phyloP scores from a whole-genome alignment of 2,329 filamentous ascomycete species.

The Aspergillus uvarum region DNA sequence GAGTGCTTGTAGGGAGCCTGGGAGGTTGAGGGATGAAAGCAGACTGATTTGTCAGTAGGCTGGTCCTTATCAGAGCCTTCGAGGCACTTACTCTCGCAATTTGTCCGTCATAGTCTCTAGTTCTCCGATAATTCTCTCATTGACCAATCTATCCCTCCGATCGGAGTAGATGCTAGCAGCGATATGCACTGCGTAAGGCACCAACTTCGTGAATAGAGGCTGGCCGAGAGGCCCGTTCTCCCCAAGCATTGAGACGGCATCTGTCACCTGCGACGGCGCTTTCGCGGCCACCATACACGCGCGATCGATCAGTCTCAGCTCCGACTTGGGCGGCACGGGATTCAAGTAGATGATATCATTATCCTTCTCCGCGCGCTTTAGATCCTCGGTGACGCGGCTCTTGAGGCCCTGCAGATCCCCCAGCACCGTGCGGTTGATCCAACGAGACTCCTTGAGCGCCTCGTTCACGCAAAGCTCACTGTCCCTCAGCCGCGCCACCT shows the following conservation, averaged over 20 bases:
- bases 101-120: slow-evolving; percentile 77
- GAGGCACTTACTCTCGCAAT: slow-evolving; percentile 62
- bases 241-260: slow-evolving; percentile 76
- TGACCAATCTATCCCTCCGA: slow-evolving; percentile 83
- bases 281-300: slow-evolving; percentile 83
- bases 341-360: slow-evolving; percentile 93
- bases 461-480: slow-evolving; percentile 80
- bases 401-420: slow-evolving; percentile 83
- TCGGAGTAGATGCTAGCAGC: slow-evolving; percentile 95
- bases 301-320: slow-evolving; percentile 79
- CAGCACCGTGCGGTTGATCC: slow-evolving; percentile 77
- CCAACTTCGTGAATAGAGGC: slow-evolving; percentile 83
- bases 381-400: slow-evolving; percentile 75
- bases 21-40: slow-evolving; percentile 78
- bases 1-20: slow-evolving; percentile 87
- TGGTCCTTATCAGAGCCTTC: not conserved
- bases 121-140: slow-evolving; percentile 80
- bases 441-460: slow-evolving; percentile 78
- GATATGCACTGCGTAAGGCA: slow-evolving; percentile 93
- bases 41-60: slow-evolving; percentile 42
- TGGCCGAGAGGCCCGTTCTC: slow-evolving; percentile 78
- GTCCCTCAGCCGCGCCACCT: slow-evolving; percentile 82
- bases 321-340: slow-evolving; percentile 81
- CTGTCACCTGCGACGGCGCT: slow-evolving; percentile 76
- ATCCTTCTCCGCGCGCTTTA: slow-evolving; percentile 91